Evolutionary conservation across 2,329 filamentous ascomycete genomes (phyloP), one percentile per base, ranked within the genome.

Genomic region (Sclerotinia borealis): DNA sequence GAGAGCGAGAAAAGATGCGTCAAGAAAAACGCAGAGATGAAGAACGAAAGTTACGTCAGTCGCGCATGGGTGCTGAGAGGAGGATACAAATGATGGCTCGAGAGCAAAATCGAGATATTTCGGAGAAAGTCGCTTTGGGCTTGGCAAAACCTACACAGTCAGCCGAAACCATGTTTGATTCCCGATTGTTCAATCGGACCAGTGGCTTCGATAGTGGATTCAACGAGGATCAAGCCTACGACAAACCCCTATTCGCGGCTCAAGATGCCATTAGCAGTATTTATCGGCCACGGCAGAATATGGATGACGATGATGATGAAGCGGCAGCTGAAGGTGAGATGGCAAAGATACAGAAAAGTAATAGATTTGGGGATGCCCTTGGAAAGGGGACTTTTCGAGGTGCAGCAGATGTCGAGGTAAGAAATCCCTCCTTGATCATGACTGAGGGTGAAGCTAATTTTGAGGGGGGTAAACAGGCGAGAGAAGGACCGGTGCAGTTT

Each of bases 141-240:
- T 79, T 98, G 55, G 95, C 95, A 7, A 99, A 98, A 76, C 95
- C 95, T 3, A 97, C 95, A 4, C 90, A 95, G 74, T 90, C 88
- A 58, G 89, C 89, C 62, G 95, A 99, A 76, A 88, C 90, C 29
- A 98, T 98, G 95, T 99, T 96, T 79, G 95, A 99, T 78, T 96
- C 92, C 2, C 84, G 95, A 47, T 79, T 99, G 36, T 99, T 99
- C 78, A 97, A 98, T 77, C 92, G 96, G 77, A 89, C 87, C 7
- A 93, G 90, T 70, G 95, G 95, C 0, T 96, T 99, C 74, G 89
- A 92, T 70, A 85, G 87, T 59, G 95, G 93, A 0, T 92, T 97
- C 82, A 99, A 99, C 76, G 95, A 99, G 76, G 95, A 99, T 76
- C 95, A 99, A 73, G 87, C 88, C 0, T 99, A 98, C 78, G 95